Evolutionary conservation across 148 eudicot species (phyloP).

Genomic region (Rhododendron vialii): DNA sequence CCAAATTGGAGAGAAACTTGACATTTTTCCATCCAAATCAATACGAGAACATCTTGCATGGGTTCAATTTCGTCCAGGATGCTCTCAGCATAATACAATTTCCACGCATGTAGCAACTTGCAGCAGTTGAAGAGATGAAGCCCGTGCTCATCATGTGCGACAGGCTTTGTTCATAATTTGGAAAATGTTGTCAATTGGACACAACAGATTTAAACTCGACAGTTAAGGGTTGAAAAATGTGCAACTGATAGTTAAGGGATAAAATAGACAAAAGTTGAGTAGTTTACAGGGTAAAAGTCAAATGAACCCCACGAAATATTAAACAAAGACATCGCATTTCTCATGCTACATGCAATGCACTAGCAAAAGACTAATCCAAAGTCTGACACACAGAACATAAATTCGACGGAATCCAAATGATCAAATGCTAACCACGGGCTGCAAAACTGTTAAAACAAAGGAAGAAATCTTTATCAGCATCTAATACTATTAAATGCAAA

Average conservation of each 20-base stretch:
- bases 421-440: not conserved
- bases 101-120: not conserved
- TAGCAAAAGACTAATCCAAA: not conserved
- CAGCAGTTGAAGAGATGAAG: not conserved
- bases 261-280: not conserved
- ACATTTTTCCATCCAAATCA: not conserved
- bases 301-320: not conserved
- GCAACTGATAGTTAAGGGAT: not conserved
- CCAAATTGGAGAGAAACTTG: not conserved
- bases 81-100: not conserved
- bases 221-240: not conserved
- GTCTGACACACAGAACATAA: not conserved
- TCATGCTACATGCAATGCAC: not conserved
- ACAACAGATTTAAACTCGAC: not conserved
- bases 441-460: not conserved
- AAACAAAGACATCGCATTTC: not conserved
- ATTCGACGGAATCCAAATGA: not conserved
- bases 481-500: not conserved
- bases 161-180: not conserved
- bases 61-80: not conserved
- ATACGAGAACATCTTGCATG: not conserved
- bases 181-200: not conserved
- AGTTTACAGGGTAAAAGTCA: too few species aligned
- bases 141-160: not conserved
- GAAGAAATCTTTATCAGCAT: not conserved